phyloP scores from a whole-genome alignment of 2,329 filamentous ascomycete genomes.

The Phaeophleospora eucalypticola region DNA sequence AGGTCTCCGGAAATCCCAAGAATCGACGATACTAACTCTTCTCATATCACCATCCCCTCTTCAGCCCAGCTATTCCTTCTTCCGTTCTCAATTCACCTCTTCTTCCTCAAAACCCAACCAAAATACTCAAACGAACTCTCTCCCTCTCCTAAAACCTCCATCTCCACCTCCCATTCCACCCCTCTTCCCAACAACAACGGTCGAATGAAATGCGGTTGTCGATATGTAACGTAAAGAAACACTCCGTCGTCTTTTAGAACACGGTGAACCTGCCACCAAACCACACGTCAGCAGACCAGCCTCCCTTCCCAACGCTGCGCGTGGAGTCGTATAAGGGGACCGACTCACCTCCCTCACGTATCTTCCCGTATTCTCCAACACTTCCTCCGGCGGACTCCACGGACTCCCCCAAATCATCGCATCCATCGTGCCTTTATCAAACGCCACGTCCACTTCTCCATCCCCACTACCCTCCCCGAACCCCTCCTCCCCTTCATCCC shows the following conservation, averaged over 20 bases:
- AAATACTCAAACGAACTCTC: conserved; percentile 49
- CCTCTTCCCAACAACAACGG: conserved; percentile 46
- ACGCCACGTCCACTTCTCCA: conserved; percentile 50
- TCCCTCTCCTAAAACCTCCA: conserved; percentile 40
- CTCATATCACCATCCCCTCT: not conserved
- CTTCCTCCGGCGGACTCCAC: conserved; percentile 30
- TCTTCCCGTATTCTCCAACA: conserved; percentile 23
- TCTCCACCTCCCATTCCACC: conserved; percentile 43
- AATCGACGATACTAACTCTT: no score
- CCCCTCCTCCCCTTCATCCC: conserved; percentile 52
- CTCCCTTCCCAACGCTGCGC: not conserved
- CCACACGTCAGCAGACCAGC: no score
- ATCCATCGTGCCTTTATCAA: conserved; percentile 39
- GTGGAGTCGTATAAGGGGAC: not conserved
- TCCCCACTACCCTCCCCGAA: conserved; percentile 40
- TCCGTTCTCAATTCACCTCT: conserved; percentile 32
- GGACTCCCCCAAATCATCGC: conserved; percentile 33
- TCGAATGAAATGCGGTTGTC: conserved; percentile 53
- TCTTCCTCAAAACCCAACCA: conserved; percentile 47
- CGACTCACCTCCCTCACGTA: conserved; percentile 25
- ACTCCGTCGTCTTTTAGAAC: conserved; percentile 29
- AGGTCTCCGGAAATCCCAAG: no score
- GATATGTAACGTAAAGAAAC: conserved; percentile 42
- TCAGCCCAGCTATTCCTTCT: not conserved
- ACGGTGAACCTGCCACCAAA: conserved; percentile 20